phyloP scores from a whole-genome alignment of 306 rosid genomes.

The Morella rubra region DNA sequence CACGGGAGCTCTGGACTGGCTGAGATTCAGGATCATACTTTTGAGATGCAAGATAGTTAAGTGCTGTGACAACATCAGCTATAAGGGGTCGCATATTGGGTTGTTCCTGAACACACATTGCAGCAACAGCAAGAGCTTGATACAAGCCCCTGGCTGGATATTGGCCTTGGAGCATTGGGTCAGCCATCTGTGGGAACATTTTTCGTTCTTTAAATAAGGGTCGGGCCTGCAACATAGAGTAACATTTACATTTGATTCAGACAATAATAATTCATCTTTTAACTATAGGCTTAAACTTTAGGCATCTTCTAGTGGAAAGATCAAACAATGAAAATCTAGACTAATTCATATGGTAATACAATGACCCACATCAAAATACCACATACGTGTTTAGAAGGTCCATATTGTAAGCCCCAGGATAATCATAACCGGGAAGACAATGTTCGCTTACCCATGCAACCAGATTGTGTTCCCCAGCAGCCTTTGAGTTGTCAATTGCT shows the following conservation, averaged over 20 bases:
- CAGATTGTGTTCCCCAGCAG: conserved; percentile 54
- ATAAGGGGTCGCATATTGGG: conserved; percentile 59
- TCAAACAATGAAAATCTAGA: neutral
- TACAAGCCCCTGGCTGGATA: conserved; percentile 60
- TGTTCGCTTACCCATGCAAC: conserved; percentile 50
- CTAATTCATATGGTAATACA: neutral
- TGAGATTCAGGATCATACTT: conserved; percentile 38
- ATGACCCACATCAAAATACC: neutral
- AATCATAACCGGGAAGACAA: conserved; percentile 14
- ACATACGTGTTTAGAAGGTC: neutral
- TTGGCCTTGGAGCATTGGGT: conserved; percentile 55
- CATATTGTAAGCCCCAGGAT: neutral
- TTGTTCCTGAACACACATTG: conserved; percentile 65
- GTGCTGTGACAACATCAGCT: conserved; percentile 60
- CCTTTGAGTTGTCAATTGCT: conserved; percentile 51
- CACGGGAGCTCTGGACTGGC: conserved; percentile 32
- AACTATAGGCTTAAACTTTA: too few relatives aligned
- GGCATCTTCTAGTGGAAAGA: too few relatives aligned
- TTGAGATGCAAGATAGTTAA: conserved; percentile 54
- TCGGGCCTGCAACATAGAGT: conserved; percentile 44
- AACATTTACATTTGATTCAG: conserved; percentile 1
- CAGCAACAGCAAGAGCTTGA: conserved; percentile 63
- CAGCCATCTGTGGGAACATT: conserved; percentile 50
- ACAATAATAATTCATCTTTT: neutral
- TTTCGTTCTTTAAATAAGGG: conserved; percentile 56